Evolutionary conservation across 768 basidiomycete genomes (phyloP).

Genomic region (Trametes gibbosa): DNA sequence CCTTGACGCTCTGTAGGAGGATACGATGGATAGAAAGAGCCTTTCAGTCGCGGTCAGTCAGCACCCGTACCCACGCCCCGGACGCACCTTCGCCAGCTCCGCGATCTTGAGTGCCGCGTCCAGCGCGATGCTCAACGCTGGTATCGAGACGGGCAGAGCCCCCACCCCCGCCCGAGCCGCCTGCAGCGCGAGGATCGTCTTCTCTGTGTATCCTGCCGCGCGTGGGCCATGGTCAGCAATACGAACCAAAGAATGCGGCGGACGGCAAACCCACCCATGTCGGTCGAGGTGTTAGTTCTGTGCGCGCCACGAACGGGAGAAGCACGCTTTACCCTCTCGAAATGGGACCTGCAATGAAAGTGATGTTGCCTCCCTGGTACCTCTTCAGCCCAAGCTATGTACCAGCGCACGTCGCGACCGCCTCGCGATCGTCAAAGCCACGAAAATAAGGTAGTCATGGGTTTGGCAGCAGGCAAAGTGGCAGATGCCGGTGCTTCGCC

Average conservation of each 20-base stretch:
- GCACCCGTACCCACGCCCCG: too few species aligned
- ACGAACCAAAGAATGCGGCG: too few species aligned
- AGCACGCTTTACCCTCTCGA: too few species aligned
- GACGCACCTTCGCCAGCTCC: not conserved
- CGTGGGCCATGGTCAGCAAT: too few species aligned
- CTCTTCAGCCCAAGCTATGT: not conserved
- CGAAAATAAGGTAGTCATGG: slow-evolving; percentile 4
- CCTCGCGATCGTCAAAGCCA: not conserved
- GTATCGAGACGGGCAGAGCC: not conserved
- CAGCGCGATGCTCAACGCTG: not conserved
- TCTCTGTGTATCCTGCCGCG: not conserved
- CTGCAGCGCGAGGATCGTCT: not conserved
- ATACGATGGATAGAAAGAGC: too few species aligned
- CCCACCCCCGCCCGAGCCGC: not conserved
- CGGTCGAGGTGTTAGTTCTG: too few species aligned
- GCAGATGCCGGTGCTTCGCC: not conserved
- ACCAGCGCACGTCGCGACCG: not conserved
- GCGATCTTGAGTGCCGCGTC: not conserved
- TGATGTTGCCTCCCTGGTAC: too few species aligned
- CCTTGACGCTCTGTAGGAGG: not conserved
- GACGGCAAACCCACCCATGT: too few species aligned
- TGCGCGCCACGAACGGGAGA: too few species aligned
- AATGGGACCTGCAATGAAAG: too few species aligned
- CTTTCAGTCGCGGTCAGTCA: too few species aligned
- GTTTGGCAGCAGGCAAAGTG: not conserved